Percentiles rank a stretch among this genome's conserved stretches.
phyloP scores from a whole-genome alignment of 2,329 filamentous ascomycete species.

The Corniculantispora saksenae region DNA sequence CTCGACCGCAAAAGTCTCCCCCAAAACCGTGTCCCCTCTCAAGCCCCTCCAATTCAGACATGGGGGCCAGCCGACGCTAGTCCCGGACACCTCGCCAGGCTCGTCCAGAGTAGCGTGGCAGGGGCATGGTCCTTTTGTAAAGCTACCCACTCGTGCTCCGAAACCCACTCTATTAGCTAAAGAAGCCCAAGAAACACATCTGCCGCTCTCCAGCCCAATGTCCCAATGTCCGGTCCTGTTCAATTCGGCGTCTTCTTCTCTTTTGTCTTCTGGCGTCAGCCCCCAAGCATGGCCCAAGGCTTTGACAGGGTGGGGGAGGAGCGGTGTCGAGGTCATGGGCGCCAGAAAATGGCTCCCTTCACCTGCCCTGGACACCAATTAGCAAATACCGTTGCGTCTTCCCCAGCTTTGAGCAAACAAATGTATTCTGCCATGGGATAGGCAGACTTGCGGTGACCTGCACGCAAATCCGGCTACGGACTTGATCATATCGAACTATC shows the following conservation, averaged over 20 bases:
- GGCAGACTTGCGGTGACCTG: constrained; percentile 10
- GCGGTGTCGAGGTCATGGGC: neutral
- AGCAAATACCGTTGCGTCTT: neutral
- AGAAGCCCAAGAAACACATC: constrained; percentile 2
- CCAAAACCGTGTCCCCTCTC: constrained; percentile 1
- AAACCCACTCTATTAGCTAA: constrained; percentile 11
- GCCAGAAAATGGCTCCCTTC: neutral
- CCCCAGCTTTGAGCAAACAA: too few relatives aligned
- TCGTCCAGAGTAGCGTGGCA: constrained; percentile 12
- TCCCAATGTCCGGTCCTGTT: neutral
- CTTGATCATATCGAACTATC: constrained; percentile 12
- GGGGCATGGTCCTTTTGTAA: constrained; percentile 20
- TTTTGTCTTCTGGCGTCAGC: neutral
- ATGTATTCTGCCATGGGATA: neutral
- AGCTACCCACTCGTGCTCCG: constrained; percentile 6
- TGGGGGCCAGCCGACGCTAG: constrained; percentile 10
- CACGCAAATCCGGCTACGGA: constrained; percentile 14
- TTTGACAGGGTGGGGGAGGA: neutral
- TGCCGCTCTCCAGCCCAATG: constrained; percentile 5
- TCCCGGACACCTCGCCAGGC: constrained; percentile 12
- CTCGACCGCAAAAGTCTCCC: too few relatives aligned
- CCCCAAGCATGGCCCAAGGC: neutral
- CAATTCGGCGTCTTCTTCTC: constrained; percentile 2
- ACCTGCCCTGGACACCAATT: too few relatives aligned
- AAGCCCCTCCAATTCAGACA: constrained; percentile 11